phyloP scores from a whole-genome alignment of 805 yeast genomes.

The Saturnispora galanensis region DNA sequence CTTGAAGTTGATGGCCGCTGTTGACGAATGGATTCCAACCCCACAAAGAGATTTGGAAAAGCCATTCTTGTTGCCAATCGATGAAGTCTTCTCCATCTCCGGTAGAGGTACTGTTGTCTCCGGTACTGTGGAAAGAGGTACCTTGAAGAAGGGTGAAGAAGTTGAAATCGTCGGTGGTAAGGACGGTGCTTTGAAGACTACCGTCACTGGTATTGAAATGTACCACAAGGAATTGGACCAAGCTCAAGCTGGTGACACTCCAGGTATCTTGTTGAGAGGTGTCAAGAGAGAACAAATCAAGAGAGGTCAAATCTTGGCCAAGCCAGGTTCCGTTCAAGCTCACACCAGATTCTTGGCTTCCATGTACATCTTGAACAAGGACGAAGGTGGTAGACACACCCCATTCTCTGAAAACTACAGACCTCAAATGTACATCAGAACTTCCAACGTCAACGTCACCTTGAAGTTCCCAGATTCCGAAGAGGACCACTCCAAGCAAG shows the following conservation, averaged over 20 bases:
- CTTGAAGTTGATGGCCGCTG: conserved; percentile 75
- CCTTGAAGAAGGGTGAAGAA: conserved; percentile 96
- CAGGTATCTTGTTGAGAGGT: conserved; percentile 96
- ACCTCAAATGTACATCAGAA: conserved; percentile 95
- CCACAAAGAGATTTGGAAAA: conserved; percentile 93
- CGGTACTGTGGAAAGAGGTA: conserved; percentile 98
- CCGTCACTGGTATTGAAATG: conserved; percentile 98
- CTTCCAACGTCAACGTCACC: conserved; percentile 89
- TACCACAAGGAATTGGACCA: conserved; percentile 96
- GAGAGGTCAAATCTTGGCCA: conserved; percentile 97
- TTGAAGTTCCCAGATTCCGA: conserved; percentile 77
- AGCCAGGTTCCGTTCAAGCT: conserved; percentile 85
- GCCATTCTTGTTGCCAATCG: conserved; percentile 95
- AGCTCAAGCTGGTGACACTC: conserved; percentile 99
- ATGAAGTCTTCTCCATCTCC: conserved; percentile 94
- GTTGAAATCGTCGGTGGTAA: conserved; percentile 92
- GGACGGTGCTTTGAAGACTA: conserved; percentile 80
- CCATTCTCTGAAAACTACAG: conserved; percentile 95
- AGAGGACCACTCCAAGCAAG: conserved; percentile 79
- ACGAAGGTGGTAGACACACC: conserved; percentile 99
- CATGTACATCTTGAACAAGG: conserved; percentile 83
- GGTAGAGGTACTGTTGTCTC: conserved; percentile 99
- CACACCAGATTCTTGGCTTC: conserved; percentile 93
- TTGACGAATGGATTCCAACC: conserved; percentile 92
- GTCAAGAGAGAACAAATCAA: conserved; percentile 92